These are phyloP conservation scores for Suhomyces tanzawaensis DNA, from an alignment of 805 yeast species.

Conservation along the genomic window DNA sequence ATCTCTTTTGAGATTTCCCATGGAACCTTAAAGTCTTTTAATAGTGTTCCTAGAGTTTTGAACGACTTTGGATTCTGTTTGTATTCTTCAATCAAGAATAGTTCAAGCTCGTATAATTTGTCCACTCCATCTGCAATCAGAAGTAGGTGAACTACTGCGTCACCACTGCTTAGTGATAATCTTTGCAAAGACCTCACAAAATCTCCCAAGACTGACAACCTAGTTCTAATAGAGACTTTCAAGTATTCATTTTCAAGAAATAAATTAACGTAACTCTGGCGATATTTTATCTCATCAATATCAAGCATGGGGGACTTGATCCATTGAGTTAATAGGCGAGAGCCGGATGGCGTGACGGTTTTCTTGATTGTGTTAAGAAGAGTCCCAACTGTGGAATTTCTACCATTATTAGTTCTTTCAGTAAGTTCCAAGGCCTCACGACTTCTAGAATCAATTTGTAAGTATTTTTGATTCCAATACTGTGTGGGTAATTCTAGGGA, in stretches of 20 bases:
- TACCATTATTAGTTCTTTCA: slow-evolving; percentile 43
- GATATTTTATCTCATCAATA: slow-evolving; percentile 46
- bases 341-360: slow-evolving; percentile 79
- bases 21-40: slow-evolving; percentile 37
- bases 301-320: slow-evolving; percentile 74
- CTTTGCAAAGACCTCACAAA: slow-evolving; percentile 59
- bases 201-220: slow-evolving; percentile 51
- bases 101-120: slow-evolving; percentile 17
- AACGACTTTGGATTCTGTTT: slow-evolving; percentile 18
- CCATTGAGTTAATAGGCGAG: slow-evolving; percentile 80
- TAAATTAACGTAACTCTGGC: slow-evolving; percentile 43
- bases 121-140: slow-evolving; percentile 32
- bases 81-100: slow-evolving; percentile 19
- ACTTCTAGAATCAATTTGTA: slow-evolving; percentile 82
- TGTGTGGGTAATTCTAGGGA: slow-evolving; percentile 67
- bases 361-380: slow-evolving; percentile 64
- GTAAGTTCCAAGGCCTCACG: slow-evolving; percentile 75
- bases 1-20: slow-evolving; percentile 42
- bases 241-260: slow-evolving; percentile 24
- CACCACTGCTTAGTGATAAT: slow-evolving; percentile 36
- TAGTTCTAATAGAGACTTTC: slow-evolving; percentile 23
- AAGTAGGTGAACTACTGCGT: slow-evolving; percentile 27
- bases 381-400: slow-evolving; percentile 62
- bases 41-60: slow-evolving; percentile 20
- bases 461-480: slow-evolving; percentile 47